Base-by-base conservation (phyloP, 208 protist species). In the Acanthamoeba sp. region DNA sequence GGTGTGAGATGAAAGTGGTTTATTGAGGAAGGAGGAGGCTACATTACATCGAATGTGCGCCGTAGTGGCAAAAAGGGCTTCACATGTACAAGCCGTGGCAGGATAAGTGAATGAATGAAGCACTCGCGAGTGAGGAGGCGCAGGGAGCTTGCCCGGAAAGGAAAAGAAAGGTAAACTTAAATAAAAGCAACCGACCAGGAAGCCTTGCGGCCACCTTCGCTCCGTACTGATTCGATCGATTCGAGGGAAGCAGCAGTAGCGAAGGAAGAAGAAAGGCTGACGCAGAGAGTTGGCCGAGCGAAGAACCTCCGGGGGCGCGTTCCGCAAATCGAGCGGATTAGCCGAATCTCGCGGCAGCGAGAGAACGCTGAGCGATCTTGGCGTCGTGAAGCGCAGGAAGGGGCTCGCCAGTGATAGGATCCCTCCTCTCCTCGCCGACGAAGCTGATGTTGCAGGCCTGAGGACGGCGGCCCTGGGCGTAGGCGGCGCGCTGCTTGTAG, bases 391-490 rank as follows among this genome's bases (percentile, higher is more conserved):
- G 62, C 2, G 62, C 85, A 24, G 85, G 85, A 4, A 91, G 85
- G 24, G 85, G 57, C 32, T 91, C 85, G 62, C 62, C 62, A 12
- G 85, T 91, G 62, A 91, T 73, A 34, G 85, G 85, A n/a, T 91
- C 85, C 62, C 85, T 91, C 18, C 85, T 62, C 85, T 91, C 89
- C 42, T 93, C 89, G 42, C 64, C 66, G 34, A 93, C 59, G 50
- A 93, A 93, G 69, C 64, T 93, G 66, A 93, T 93, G 66, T 93
- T 93, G 66, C 89, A 93, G 12, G 89, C 89, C 38, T 93, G 89
- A 38, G 89, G 89, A 12, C 89, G 40, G 48, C 89, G 40, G 48
- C 89, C 89, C 40, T 93, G 89, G 40, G 89, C 89, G 52, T 84
- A 93, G 42, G 89, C 89, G 29, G 89, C 89, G 38, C 89, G 89